A percentile compares a stretch with the other conserved stretches of the same genome.
Evolutionary conservation across 2,329 filamentous ascomycete genomes (phyloP).

Genomic region (Talaromyces islandicus): DNA sequence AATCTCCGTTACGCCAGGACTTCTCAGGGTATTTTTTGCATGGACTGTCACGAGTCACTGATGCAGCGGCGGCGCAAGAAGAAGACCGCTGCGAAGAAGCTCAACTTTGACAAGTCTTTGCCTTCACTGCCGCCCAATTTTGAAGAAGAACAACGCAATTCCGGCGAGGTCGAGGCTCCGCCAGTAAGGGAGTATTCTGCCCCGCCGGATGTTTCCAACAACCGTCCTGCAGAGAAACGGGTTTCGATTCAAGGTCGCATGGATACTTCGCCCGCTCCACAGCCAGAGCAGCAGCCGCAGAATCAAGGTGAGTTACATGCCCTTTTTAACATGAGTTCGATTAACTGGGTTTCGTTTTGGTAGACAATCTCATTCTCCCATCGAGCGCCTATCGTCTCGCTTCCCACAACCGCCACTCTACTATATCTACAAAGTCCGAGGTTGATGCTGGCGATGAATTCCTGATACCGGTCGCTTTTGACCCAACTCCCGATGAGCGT

Average conservation of each 20-base stretch:
- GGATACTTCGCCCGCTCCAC: conserved; percentile 19
- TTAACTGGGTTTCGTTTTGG: neutral
- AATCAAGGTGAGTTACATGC: conserved; percentile 24
- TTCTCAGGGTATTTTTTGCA: conserved; percentile 97
- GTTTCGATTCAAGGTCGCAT: conserved; percentile 19
- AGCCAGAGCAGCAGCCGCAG: conserved; percentile 19
- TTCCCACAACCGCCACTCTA: conserved; percentile 64
- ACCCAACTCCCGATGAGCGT: conserved; percentile 56
- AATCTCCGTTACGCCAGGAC: conserved; percentile 96
- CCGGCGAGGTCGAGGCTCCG: conserved; percentile 50
- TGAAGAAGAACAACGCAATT: conserved; percentile 56
- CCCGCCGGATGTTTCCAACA: conserved; percentile 20
- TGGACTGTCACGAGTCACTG: conserved; percentile 94
- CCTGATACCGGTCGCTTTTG: conserved; percentile 69
- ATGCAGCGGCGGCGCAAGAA: conserved; percentile 86
- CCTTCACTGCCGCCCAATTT: conserved; percentile 79
- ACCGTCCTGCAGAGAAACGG: conserved; percentile 14
- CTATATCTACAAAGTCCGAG: conserved; percentile 53
- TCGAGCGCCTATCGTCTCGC: conserved; percentile 62
- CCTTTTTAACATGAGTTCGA: neutral
- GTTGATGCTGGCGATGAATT: conserved; percentile 60
- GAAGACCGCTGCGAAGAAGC: conserved; percentile 47
- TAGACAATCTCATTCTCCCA: conserved; percentile 63
- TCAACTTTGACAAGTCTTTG: conserved; percentile 73
- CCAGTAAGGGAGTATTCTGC: conserved; percentile 57